Evolutionary conservation across 2,329 filamentous ascomycete genomes (phyloP).

Genomic region (Escovopsis sp.): DNA sequence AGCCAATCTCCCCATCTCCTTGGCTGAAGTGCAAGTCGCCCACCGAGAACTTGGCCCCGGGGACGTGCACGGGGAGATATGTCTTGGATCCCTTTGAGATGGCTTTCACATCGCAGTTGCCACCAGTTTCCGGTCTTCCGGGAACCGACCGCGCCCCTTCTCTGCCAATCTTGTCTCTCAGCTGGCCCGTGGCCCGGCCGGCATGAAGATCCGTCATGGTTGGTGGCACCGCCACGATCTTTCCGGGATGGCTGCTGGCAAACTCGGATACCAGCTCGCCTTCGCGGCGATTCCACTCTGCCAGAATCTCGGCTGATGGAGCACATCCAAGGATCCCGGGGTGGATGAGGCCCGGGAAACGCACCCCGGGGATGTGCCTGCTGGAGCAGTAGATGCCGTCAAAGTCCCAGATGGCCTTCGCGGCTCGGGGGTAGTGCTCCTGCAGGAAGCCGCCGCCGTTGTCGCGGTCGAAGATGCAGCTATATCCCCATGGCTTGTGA

Average conservation of each 20-base stretch:
- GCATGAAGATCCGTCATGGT: conserved; percentile 58
- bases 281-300: conserved; percentile 74
- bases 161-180: conserved; percentile 52
- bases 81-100: conserved; percentile 66
- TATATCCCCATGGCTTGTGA: conserved; percentile 81
- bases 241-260: conserved; percentile 42
- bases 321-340: conserved; percentile 86
- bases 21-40: conserved; percentile 74
- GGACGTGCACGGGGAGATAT: conserved; percentile 75
- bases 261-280: conserved; percentile 56
- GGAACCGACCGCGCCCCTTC: conserved; percentile 81
- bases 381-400: conserved; percentile 58
- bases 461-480: conserved; percentile 60
- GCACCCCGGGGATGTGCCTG: conserved; percentile 73
- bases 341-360: conserved; percentile 80
- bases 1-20: conserved; percentile 83
- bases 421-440: conserved; percentile 70
- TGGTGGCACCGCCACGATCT: conserved; percentile 62
- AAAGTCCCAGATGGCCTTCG: conserved; percentile 46
- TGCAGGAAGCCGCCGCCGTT: conserved; percentile 87
- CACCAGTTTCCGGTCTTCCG: conserved; percentile 71
- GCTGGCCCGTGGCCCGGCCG: conserved; percentile 41
- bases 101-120: conserved; percentile 76
- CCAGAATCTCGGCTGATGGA: conserved; percentile 62
- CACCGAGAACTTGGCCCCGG: conserved; percentile 78